Evolutionary conservation across 2,329 filamentous ascomycete genomes (phyloP).

Genomic region (Capronia coronata): DNA sequence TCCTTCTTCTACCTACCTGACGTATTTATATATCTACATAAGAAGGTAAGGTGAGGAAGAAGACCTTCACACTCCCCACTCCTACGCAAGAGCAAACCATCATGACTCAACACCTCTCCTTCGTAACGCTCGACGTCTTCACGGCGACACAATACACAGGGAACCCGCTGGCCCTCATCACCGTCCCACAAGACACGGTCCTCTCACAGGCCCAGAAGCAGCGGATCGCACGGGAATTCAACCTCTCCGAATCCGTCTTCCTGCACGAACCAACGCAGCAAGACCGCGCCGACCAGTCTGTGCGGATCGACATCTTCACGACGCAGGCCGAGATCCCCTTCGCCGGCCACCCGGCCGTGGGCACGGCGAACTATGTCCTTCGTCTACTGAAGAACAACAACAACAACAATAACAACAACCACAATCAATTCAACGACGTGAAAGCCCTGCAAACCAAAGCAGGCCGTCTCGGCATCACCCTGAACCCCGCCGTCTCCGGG

Average conservation of each 20-base stretch:
- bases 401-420: no score
- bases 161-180: conserved; percentile 53
- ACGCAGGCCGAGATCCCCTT: conserved; percentile 49
- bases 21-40: no score
- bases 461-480: conserved; percentile 10
- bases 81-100: background rate
- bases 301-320: conserved; percentile 51
- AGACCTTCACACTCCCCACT: no score
- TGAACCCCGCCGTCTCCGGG: conserved; percentile 10
- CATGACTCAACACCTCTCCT: conserved; percentile 27
- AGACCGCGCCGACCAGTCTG: conserved; percentile 25
- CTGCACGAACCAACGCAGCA: conserved; percentile 37
- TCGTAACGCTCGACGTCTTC: conserved; percentile 40
- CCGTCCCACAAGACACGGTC: conserved; percentile 35
- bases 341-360: conserved; percentile 54
- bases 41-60: no score
- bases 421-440: conserved; percentile 2
- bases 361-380: conserved; percentile 47
- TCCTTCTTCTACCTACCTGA: no score
- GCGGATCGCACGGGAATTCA: conserved; percentile 51
- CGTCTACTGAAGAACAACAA: conserved; percentile 4
- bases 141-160: conserved; percentile 40
- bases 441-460: conserved; percentile 15
- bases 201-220: conserved; percentile 47
- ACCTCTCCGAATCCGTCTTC: conserved; percentile 53